These are phyloP conservation scores for Medicago ruthenica DNA, from an alignment of 306 rosid species.

Conservation along the genomic window DNA sequence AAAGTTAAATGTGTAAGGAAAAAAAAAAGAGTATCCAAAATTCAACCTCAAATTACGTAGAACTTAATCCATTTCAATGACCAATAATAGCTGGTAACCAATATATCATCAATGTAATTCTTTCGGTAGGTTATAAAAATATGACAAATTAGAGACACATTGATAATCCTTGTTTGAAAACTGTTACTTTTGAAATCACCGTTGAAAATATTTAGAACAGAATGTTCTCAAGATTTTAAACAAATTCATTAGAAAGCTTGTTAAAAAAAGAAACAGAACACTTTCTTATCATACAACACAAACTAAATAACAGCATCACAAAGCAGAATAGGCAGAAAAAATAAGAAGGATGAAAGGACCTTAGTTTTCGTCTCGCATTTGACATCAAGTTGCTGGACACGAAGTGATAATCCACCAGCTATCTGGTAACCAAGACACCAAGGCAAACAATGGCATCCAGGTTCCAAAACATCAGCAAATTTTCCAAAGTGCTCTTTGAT, in stretches of 20 bases:
- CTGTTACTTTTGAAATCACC: neutral
- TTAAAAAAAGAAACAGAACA: slow-evolving; percentile 20
- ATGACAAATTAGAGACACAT: neutral
- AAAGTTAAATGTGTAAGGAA: neutral
- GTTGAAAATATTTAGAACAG: neutral
- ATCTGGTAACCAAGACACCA: slow-evolving; percentile 69
- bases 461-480: slow-evolving; percentile 58
- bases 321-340: slow-evolving; percentile 6
- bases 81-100: neutral
- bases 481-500: slow-evolving; percentile 71
- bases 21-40: slow-evolving; percentile 20
- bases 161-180: neutral
- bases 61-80: neutral
- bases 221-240: neutral
- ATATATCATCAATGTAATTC: neutral
- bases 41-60: slow-evolving; percentile 1
- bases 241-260: neutral
- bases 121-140: neutral
- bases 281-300: slow-evolving; percentile 16
- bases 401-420: slow-evolving; percentile 64
- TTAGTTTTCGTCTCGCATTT: slow-evolving; percentile 73
- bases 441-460: slow-evolving; percentile 78
- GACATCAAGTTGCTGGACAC: slow-evolving; percentile 73
- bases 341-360: slow-evolving; percentile 47
- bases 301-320: slow-evolving; percentile 13